These are phyloP conservation scores for Keithomyces neogunnii DNA, from an alignment of 2,329 filamentous ascomycete species.

Conservation along the genomic window DNA sequence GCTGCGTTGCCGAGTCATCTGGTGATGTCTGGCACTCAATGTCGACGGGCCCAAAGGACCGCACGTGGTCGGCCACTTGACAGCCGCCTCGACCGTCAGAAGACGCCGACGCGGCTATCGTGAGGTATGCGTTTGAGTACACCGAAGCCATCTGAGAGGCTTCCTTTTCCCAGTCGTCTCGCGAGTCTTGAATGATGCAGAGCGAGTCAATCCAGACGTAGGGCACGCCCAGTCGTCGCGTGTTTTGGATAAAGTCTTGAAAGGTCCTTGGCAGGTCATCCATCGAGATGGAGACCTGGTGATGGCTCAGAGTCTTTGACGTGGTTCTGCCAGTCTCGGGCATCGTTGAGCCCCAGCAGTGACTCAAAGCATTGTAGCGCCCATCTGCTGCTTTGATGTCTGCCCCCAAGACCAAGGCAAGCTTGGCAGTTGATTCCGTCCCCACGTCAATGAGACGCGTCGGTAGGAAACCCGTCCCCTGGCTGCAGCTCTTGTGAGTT, in stretches of 20 bases:
- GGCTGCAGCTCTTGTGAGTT: not conserved
- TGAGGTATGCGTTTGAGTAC: slow-evolving; percentile 10
- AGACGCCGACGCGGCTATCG: slow-evolving; percentile 1
- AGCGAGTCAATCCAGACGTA: slow-evolving; percentile 20
- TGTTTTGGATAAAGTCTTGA: slow-evolving; percentile 11
- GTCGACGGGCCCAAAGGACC: slow-evolving; percentile 1
- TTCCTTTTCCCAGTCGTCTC: slow-evolving; percentile 12
- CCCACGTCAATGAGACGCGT: slow-evolving; percentile 1
- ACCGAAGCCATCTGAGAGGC: slow-evolving; percentile 11
- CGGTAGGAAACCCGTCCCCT: not conserved
- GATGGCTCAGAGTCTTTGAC: not conserved
- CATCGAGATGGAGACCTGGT: not conserved
- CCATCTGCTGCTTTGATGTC: not conserved
- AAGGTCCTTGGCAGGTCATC: slow-evolving; percentile 10
- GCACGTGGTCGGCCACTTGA: not conserved
- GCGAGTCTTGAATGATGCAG: slow-evolving; percentile 17
- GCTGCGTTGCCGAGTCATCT: not conserved
- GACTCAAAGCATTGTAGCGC: not conserved
- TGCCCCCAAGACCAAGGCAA: not conserved
- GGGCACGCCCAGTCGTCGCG: slow-evolving; percentile 7
- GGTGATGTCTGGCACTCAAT: not conserved
- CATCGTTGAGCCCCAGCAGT: slow-evolving; percentile 1
- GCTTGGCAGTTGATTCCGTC: not conserved
- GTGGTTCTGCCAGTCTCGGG: not conserved
- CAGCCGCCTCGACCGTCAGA: not conserved